Percentiles rank a stretch among this genome's conserved stretches.
Conservation (phyloP, 306 rosid genomes). For the Vigna mungo region DNA sequence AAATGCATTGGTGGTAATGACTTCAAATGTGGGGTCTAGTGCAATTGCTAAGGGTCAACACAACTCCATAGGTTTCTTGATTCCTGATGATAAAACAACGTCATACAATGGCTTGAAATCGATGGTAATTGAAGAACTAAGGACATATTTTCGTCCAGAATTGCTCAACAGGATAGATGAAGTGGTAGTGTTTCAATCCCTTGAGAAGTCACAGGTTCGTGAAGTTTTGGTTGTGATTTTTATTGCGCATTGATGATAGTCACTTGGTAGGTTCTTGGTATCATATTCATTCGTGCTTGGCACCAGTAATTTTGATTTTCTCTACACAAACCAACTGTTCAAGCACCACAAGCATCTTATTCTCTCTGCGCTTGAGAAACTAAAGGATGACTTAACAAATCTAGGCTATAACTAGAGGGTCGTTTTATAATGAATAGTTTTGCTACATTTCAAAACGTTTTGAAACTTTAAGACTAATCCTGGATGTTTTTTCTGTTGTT, state of each 20-base stretch:
- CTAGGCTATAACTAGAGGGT: not conserved
- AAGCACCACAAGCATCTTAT: not conserved
- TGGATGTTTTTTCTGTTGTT: slow-evolving; percentile 11
- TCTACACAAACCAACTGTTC: not conserved
- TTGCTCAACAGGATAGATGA: slow-evolving; percentile 92
- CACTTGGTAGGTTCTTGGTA: not conserved
- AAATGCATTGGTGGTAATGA: slow-evolving; percentile 89
- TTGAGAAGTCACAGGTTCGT: slow-evolving; percentile 85
- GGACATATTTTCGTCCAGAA: slow-evolving; percentile 91
- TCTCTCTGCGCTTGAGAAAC: not conserved
- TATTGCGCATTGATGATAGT: slow-evolving; percentile 6
- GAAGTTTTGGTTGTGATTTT: slow-evolving; percentile 26
- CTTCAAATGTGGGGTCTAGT: slow-evolving; percentile 92
- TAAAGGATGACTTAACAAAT: slow-evolving; percentile 11
- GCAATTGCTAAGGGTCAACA: slow-evolving; percentile 80
- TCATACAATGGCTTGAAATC: slow-evolving; percentile 78
- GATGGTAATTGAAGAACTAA: slow-evolving; percentile 81
- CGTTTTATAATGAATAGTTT: not conserved
- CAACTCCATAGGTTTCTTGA: slow-evolving; percentile 70
- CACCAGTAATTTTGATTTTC: slow-evolving; percentile 21
- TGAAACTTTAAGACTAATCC: not conserved
- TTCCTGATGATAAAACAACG: slow-evolving; percentile 62
- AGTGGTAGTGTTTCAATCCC: slow-evolving; percentile 84
- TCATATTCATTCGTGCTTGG: not conserved
- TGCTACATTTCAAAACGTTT: not conserved